Evolutionary conservation across 2,329 filamentous ascomycete species (phyloP).

Genomic region (Penicillium nordicum): DNA sequence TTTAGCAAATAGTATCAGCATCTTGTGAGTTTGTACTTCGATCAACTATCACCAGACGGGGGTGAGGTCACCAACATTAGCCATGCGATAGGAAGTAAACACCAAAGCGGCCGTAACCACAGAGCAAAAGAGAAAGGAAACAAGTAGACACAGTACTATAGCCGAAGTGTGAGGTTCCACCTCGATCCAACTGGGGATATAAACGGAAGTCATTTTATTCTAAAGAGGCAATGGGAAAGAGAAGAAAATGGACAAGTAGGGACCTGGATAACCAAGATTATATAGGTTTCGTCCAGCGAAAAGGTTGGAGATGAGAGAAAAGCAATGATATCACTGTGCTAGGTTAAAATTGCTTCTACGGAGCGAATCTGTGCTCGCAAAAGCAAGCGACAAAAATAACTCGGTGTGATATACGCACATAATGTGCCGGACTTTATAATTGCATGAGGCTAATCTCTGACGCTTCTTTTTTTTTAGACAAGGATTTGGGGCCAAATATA

Average conservation of each 20-base stretch:
- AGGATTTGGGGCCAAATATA: neutral
- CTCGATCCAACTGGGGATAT: neutral
- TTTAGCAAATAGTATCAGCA: neutral
- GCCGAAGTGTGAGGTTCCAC: neutral
- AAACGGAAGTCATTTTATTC: neutral
- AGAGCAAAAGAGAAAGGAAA: neutral
- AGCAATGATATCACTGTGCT: neutral
- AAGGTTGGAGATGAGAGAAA: neutral
- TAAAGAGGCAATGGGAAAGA: neutral
- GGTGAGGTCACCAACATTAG: constrained; percentile 14
- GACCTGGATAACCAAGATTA: neutral
- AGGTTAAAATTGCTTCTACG: neutral
- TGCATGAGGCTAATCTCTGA: constrained; percentile 6
- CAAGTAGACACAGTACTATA: neutral
- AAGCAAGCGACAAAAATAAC: neutral
- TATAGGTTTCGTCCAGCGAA: neutral
- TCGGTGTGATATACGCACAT: constrained; percentile 11
- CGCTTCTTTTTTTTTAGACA: neutral
- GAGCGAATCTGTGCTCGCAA: neutral
- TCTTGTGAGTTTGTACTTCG: neutral
- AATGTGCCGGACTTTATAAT: constrained; percentile 1
- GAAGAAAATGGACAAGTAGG: neutral
- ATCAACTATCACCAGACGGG: neutral
- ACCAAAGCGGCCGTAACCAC: constrained; percentile 4
- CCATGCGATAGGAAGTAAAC: constrained; percentile 10